Evolutionary conservation across 495 filamentous ascomycete genomes (phyloP).

Genomic region (Chaetomidium leptoderma): DNA sequence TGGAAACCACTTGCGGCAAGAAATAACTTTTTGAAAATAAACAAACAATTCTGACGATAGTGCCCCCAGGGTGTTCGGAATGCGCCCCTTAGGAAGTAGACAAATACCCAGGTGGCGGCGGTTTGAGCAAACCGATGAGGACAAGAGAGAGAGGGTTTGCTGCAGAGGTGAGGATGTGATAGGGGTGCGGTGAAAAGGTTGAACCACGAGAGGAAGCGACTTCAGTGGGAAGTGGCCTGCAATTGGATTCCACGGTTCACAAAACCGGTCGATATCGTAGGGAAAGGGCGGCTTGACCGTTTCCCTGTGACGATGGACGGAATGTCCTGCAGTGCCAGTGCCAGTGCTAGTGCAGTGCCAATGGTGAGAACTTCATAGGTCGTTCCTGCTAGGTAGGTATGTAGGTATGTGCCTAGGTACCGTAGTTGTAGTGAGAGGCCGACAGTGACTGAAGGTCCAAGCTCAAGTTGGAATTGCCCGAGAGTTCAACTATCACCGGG

Average conservation of each 20-base stretch:
- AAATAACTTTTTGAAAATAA: background rate
- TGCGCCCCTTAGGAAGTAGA: conserved; percentile 15
- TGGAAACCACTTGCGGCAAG: background rate
- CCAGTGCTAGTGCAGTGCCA: no score
- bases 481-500: background rate
- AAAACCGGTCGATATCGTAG: background rate
- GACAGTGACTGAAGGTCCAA: no score
- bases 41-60: conserved; percentile 13
- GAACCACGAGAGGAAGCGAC: background rate
- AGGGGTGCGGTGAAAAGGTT: background rate
- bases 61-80: background rate
- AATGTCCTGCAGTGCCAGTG: background rate
- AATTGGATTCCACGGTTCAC: background rate
- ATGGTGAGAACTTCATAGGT: background rate
- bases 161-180: background rate
- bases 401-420: no score
- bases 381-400: background rate
- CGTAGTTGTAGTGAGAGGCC: no score
- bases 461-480: no score
- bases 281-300: background rate
- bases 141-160: background rate
- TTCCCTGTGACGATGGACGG: background rate
- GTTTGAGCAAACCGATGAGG: conserved; percentile 15
- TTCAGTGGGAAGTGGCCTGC: background rate
- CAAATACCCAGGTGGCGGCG: conserved; percentile 12